Base-by-base conservation (phyloP, 2,329 filamentous ascomycete genomes). In the Alternaria novae-zelandiae region DNA sequence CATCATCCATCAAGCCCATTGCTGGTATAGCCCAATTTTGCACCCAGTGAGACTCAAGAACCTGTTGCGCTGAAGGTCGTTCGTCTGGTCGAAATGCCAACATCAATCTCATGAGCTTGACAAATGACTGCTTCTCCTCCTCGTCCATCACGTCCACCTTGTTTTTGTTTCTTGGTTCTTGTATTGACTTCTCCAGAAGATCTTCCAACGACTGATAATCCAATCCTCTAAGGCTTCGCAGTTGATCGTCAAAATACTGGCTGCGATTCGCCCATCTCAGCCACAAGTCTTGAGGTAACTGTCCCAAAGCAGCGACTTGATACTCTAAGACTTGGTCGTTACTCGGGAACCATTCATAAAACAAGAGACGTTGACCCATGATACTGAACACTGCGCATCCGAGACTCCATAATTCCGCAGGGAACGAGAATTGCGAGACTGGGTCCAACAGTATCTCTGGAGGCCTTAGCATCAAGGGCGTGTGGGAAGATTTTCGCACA, bases 41-140 rank as follows among this genome's bases (percentile, higher is more conserved):
- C 63, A 68, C 50, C 61, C 61, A 68, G 10, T 17, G 20, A 13
- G 63, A 66, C 17, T 64, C 45, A 30, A 66, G 60, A 15, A 68
- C 63, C 51, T 68, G 49, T 54, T 64, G 54, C n/a, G 63, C 63
- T 20, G 57, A 57, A 32, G 59, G 57, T 43, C 66, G 57, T 4
- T 66, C 63, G 5, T 62, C 23, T 49, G 63, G 63, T n/a, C 49
- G 47, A 17, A 59, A 66, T 10, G 60, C n/a, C 6, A 66, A 54
- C 63, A 44, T 44, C 4, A 2, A 44, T 4, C 41, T 44, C 41
- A 44, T 17, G 41, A 44, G 41, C 17, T 17, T 44, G 17, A 5
- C n/a, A 2, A 44, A 44, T 1, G 41, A 17, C 17, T 44, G 4
- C 41, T 44, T 44, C 41, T 44, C 41, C 17, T 44, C 41, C 41